phyloP scores from a whole-genome alignment of 1,284 basidiomycete species.

The Cryptococcus floricola region DNA sequence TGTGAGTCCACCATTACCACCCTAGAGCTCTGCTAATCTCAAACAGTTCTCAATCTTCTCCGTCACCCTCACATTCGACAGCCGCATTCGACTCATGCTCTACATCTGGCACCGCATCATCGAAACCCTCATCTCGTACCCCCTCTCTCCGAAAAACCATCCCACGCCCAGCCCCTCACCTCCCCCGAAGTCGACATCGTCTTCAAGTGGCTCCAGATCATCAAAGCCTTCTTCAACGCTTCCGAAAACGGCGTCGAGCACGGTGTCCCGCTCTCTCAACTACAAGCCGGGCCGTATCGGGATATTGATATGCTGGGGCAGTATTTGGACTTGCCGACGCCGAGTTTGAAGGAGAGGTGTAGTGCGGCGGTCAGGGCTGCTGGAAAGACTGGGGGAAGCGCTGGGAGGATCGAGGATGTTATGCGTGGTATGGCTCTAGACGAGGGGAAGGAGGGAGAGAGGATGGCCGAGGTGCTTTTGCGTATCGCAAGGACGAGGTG shows the following conservation, averaged over 20 bases:
- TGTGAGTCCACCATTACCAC: conserved; percentile 25
- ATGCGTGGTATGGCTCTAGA: conserved; percentile 16
- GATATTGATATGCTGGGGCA: conserved; percentile 47
- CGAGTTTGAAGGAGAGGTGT: conserved; percentile 36
- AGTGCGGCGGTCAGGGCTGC: conserved; percentile 41
- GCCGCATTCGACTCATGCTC: conserved; percentile 30
- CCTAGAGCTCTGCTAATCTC: background rate
- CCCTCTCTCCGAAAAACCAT: conserved; percentile 40
- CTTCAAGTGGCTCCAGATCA: conserved; percentile 46
- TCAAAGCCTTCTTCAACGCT: conserved; percentile 49
- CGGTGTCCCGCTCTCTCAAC: conserved; percentile 37
- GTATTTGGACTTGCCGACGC: conserved; percentile 44
- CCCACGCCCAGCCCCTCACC: conserved; percentile 2
- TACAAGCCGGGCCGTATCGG: conserved; percentile 40
- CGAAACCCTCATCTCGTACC: conserved; percentile 45
- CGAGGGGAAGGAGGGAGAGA: conserved; percentile 22
- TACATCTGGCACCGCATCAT: conserved; percentile 41
- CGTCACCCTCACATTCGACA: conserved; percentile 30
- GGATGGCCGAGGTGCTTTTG: conserved; percentile 45
- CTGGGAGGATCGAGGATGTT: conserved; percentile 3
- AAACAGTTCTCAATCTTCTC: conserved; percentile 44
- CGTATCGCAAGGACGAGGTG: conserved; percentile 45
- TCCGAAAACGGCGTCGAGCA: conserved; percentile 40
- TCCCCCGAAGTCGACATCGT: conserved; percentile 40
- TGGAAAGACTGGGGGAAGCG: conserved; percentile 6